Evolutionary conservation across 257 asterid genomes (phyloP).

Genomic region (Solanum stenotomum): DNA sequence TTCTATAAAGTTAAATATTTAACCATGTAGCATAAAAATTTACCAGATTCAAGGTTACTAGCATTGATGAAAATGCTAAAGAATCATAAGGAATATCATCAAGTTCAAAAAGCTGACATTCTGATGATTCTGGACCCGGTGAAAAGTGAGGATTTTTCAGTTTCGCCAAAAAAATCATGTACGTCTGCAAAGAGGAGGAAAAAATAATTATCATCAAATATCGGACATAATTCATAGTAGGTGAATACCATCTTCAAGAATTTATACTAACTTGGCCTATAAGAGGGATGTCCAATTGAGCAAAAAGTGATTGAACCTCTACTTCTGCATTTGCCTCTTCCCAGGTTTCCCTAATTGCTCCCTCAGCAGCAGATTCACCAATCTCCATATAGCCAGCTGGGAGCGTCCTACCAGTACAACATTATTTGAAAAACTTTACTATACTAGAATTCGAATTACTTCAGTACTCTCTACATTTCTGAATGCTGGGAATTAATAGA

Average conservation of each 20-base stretch:
- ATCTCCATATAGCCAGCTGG: conserved; percentile 99
- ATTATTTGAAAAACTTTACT: background rate
- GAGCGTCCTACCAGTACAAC: conserved; percentile 57
- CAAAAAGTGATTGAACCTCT: conserved; percentile 68
- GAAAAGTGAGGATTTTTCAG: conserved; percentile 74
- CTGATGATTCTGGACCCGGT: conserved; percentile 90
- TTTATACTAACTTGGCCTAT: conserved; percentile 65
- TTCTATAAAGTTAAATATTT: background rate
- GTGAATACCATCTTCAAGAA: background rate
- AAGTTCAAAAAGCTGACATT: conserved; percentile 63
- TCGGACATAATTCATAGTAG: background rate
- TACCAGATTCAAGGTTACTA: conserved; percentile 81
- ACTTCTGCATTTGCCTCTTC: conserved; percentile 96
- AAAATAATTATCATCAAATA: background rate
- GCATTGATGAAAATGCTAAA: conserved; percentile 88
- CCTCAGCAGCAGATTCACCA: conserved; percentile 89
- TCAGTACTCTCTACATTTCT: background rate
- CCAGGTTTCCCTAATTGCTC: conserved; percentile 90
- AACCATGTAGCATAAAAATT: conserved; percentile 1
- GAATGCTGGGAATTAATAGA: background rate
- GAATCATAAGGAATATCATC: conserved; percentile 87
- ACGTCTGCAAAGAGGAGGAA: conserved; percentile 52
- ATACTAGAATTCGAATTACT: background rate
- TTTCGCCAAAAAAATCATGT: conserved; percentile 81
- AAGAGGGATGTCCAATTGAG: conserved; percentile 89